A percentile compares a stretch with the other conserved stretches of the same genome.
phyloP scores from a whole-genome alignment of 208 protist genomes.

The Entamoeba invadens region DNA sequence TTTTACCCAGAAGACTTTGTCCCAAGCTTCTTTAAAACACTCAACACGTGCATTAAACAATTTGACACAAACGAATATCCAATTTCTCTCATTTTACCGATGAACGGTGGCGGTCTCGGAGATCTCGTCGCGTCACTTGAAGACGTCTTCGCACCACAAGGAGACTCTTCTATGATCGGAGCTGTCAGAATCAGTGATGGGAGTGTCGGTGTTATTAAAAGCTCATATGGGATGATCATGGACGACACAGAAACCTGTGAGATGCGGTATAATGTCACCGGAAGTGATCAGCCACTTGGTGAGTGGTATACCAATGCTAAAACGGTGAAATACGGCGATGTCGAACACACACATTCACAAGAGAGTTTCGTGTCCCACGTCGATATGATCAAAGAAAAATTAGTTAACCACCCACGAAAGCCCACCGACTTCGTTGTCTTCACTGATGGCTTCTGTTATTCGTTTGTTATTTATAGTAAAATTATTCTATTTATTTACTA shows the following conservation, averaged over 20 bases:
- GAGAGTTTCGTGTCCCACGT: not conserved
- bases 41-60: not conserved
- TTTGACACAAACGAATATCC: not conserved
- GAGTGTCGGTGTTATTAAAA: not conserved
- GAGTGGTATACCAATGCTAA: not conserved
- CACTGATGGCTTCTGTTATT: not conserved
- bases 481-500: no score
- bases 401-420: not conserved
- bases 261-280: not conserved
- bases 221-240: not conserved
- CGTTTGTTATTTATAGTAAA: no score
- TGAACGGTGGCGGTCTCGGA: not conserved
- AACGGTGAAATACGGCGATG: not conserved
- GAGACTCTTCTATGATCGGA: not conserved
- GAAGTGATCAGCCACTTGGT: not conserved
- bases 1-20: not conserved
- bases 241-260: not conserved
- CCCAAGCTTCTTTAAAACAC: not conserved
- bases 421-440: not conserved
- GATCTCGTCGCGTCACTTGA: not conserved
- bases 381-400: not conserved
- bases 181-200: not conserved
- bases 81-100: not conserved
- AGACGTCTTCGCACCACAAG: not conserved
- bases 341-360: not conserved